Evolutionary conservation across 176 grass and related monocot genomes (phyloP).

Genomic region (Avena sativa): DNA sequence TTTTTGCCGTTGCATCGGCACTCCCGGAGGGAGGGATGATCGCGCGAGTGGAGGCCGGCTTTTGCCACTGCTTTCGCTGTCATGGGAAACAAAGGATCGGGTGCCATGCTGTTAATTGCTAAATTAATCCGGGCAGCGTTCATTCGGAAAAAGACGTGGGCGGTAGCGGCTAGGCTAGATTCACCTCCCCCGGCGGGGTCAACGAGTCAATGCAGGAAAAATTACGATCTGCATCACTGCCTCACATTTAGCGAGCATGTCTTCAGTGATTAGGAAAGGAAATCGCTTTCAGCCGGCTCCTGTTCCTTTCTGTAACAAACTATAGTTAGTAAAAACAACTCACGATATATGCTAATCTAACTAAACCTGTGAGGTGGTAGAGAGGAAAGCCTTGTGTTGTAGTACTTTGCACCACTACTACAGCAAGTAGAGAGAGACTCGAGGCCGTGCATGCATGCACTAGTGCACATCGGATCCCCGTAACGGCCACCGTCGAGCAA

Average conservation of each 20-base stretch:
- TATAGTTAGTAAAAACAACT: too few species aligned
- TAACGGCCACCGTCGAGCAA: not conserved
- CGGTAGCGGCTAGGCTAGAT: not conserved
- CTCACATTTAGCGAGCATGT: not conserved
- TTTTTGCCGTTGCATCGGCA: conserved; percentile 31
- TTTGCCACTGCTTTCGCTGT: not conserved
- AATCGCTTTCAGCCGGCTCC: not conserved
- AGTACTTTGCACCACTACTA: too few species aligned
- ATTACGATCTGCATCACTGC: not conserved
- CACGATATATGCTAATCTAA: too few species aligned
- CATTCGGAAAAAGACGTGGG: not conserved
- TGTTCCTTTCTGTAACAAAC: too few species aligned
- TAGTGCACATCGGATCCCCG: conserved; percentile 2
- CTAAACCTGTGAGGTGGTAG: too few species aligned
- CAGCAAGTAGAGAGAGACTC: too few species aligned
- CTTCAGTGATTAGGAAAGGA: not conserved
- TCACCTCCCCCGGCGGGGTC: not conserved
- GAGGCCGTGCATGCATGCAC: too few species aligned
- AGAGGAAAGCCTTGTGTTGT: too few species aligned
- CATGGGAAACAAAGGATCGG: conserved; percentile 12
- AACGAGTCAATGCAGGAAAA: not conserved
- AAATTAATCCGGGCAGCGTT: not conserved
- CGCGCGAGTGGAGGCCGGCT: conserved; percentile 3
- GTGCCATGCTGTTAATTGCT: not conserved
- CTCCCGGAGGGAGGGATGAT: not conserved